phyloP scores from a whole-genome alignment of 176 grass and related monocot species.

The Aegilops speltoides region DNA sequence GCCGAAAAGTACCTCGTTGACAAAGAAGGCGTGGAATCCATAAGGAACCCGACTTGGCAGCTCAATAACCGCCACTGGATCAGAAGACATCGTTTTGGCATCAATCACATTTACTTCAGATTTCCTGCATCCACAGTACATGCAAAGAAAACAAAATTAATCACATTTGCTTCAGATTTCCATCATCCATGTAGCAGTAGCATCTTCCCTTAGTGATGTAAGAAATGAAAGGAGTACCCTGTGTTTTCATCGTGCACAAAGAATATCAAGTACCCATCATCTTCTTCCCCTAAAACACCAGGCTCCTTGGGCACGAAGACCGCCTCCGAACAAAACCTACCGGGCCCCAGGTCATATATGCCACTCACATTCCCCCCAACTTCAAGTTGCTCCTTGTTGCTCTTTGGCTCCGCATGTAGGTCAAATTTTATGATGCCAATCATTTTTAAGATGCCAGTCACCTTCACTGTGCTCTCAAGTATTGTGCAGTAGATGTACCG shows the following conservation, averaged over 20 bases:
- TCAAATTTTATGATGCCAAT: conserved; percentile 87
- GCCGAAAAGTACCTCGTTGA: conserved; percentile 52
- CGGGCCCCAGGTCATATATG: conserved; percentile 69
- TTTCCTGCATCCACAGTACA: conserved; percentile 51
- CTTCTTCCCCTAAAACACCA: conserved; percentile 70
- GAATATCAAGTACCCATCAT: conserved; percentile 87
- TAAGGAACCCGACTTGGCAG: conserved; percentile 77
- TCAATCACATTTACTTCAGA: conserved; percentile 86
- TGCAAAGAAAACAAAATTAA: not conserved
- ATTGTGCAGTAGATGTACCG: conserved; percentile 67
- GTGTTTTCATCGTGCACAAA: conserved; percentile 91
- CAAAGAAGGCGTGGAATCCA: conserved; percentile 91
- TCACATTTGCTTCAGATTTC: not conserved
- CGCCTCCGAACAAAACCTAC: conserved; percentile 81
- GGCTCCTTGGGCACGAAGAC: conserved; percentile 76
- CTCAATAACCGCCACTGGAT: conserved; percentile 72
- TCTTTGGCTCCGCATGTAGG: conserved; percentile 56
- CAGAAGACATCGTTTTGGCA: conserved; percentile 81
- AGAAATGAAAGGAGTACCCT: conserved; percentile 41
- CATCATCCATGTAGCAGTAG: not conserved
- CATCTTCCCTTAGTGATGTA: not conserved
- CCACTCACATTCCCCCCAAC: conserved; percentile 76
- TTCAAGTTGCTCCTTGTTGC: conserved; percentile 72
- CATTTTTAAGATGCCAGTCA: conserved; percentile 68
- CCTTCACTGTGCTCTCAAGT: conserved; percentile 74